A percentile compares a stretch with the other conserved stretches of the same genome.
Conservation (phyloP, 768 basidiomycete species). For the Cantharellus anzutake region DNA sequence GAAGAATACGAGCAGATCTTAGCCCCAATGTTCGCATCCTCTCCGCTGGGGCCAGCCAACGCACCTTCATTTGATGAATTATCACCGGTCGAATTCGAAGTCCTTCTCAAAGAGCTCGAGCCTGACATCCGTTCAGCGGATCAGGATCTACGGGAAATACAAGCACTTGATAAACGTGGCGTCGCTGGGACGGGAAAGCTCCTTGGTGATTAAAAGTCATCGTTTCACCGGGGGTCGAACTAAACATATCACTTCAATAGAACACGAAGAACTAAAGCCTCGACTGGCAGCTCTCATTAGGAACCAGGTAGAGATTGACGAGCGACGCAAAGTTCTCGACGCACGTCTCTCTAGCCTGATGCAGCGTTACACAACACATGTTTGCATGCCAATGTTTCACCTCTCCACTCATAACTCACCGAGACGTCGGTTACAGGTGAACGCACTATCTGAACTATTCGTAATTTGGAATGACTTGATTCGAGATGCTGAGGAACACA, state of each 20-base stretch:
- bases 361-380: conserved; percentile 51
- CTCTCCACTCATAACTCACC: not conserved
- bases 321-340: conserved; percentile 41
- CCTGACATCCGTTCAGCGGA: conserved; percentile 69
- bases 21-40: conserved; percentile 56
- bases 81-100: conserved; percentile 48
- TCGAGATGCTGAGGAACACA: conserved; percentile 42
- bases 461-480: conserved; percentile 71
- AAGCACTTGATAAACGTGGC: conserved; percentile 46
- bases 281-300: conserved; percentile 40
- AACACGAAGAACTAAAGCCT: conserved; percentile 46
- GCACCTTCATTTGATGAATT: conserved; percentile 42
- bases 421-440: conserved; percentile 31
- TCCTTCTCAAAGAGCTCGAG: conserved; percentile 60
- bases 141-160: conserved; percentile 63
- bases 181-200: conserved; percentile 57
- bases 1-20: conserved; percentile 58
- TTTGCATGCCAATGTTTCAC: conserved; percentile 17
- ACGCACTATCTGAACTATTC: conserved; percentile 65
- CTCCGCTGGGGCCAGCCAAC: conserved; percentile 31
- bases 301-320: conserved; percentile 39
- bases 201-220: conserved; percentile 23
- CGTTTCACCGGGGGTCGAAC: not conserved
- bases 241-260: conserved; percentile 16
- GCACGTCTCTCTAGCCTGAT: conserved; percentile 42